phyloP scores from a whole-genome alignment of 805 yeast species.

The Myxozyma neotropica region DNA sequence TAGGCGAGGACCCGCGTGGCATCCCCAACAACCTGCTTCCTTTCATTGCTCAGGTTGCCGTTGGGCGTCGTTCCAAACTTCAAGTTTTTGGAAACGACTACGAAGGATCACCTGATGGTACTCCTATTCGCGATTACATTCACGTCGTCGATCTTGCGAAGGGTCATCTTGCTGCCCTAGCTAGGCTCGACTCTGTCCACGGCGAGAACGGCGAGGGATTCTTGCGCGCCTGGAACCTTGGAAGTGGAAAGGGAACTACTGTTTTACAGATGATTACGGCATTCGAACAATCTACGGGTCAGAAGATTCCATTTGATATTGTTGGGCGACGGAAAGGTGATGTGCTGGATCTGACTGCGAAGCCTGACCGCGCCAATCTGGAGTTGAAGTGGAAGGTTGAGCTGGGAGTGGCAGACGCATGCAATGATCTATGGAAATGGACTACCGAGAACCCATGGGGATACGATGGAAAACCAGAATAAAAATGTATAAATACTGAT shows the following conservation, averaged over 20 bases:
- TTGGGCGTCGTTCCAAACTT: conserved; percentile 66
- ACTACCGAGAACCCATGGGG: conserved; percentile 69
- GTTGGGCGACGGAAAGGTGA: conserved; percentile 73
- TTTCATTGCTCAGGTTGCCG: conserved; percentile 74
- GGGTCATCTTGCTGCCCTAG: conserved; percentile 74
- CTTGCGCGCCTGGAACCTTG: conserved; percentile 79
- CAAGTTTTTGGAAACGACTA: conserved; percentile 74
- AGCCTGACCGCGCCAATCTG: conserved; percentile 62
- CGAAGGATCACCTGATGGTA: conserved; percentile 65
- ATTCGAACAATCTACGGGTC: conserved; percentile 66
- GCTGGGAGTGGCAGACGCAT: conserved; percentile 60
- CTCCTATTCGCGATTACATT: conserved; percentile 79
- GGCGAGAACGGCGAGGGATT: conserved; percentile 47
- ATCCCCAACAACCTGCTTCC: conserved; percentile 78
- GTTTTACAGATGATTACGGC: conserved; percentile 71
- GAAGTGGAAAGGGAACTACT: conserved; percentile 79
- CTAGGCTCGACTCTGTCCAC: conserved; percentile 50
- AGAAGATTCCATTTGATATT: conserved; percentile 64
- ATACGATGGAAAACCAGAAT: conserved; percentile 40
- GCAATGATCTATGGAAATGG: conserved; percentile 79
- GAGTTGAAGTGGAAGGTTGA: conserved; percentile 70
- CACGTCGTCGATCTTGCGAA: conserved; percentile 78
- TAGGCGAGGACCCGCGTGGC: conserved; percentile 82
- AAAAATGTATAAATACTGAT: not conserved
- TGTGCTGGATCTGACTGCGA: conserved; percentile 73